Base-by-base conservation (phyloP, 352 stramenopile genomes). In the Thraustochytrium striatum region DNA sequence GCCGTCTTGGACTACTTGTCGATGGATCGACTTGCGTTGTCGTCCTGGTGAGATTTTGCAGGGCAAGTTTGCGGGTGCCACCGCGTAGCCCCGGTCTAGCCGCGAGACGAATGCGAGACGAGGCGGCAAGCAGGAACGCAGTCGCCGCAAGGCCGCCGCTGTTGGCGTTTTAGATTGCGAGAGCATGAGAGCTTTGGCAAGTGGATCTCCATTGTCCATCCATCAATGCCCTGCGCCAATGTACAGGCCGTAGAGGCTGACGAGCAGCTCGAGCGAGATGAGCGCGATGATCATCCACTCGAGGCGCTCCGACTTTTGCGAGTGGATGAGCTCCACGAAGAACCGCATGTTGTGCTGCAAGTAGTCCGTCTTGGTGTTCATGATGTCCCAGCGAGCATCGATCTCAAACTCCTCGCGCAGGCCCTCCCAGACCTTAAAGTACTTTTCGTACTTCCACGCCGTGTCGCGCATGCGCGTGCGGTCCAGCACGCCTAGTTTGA, bases 331-430 rank as follows among this genome's bases (percentile, higher is more conserved):
- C 83, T 98, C 94, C 61, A 98, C 85, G 87, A 98, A 98, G 85
- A 98, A 98, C 89, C 98, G 98, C 53, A 94, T 96, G 87, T 98
- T 98, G 85, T 97, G 90, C 83, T 98, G 93, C 81, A 98, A 97
- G 43, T 98, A 85, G 84, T 97, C 93, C 25, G 98, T 87, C 84
- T 98, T 98, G 78, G 96, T 97, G 85, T 98, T 95, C 73, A 98
- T 90, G 70, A 97, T 94, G 83, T 97, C 91, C 83, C 97, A 97
- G 73, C 93, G 89, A 72, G 93, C 88, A 73, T 95, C 90, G 58
- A 97, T 93, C 86, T 97, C 93, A 72, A 85, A 86, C 59, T 86
- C 83, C 73, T 88, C 85, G 58, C 84, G 85, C 68, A 90, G 85
- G 21, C 86, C 86, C 62, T 91, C 87, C 82, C 89, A 88, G 55